These are phyloP conservation scores for Oxalis stricta DNA, from an alignment of 441 rosid genomes.

Conservation along the genomic window DNA sequence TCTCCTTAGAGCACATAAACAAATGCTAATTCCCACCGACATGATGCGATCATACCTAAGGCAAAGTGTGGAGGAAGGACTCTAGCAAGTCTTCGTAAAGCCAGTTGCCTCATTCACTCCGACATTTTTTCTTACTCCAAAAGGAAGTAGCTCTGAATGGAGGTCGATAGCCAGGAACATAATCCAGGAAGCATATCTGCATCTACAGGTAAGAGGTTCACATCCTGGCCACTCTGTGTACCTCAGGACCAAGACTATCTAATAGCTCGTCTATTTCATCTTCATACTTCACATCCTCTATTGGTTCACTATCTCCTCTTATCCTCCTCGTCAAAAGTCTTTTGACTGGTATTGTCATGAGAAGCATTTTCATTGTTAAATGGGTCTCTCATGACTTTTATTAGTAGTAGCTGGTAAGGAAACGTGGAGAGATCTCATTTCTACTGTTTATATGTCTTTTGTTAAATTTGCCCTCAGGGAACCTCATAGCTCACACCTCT, in stretches of 20 bases:
- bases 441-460: constrained; percentile 25
- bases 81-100: constrained; percentile 73
- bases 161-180: constrained; percentile 62
- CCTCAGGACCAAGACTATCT: constrained; percentile 72
- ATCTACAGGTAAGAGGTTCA: constrained; percentile 75
- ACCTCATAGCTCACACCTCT: constrained; percentile 53
- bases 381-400: constrained; percentile 12
- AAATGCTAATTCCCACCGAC: too few species aligned
- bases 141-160: constrained; percentile 92
- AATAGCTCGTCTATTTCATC: constrained; percentile 63
- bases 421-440: constrained; percentile 10
- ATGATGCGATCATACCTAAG: constrained; percentile 70
- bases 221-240: constrained; percentile 74
- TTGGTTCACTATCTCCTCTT: constrained; percentile 10
- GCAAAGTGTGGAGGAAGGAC: constrained; percentile 90
- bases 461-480: constrained; percentile 28
- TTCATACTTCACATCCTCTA: constrained; percentile 44
- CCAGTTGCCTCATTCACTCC: constrained; percentile 57
- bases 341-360: constrained; percentile 18
- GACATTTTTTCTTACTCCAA: constrained; percentile 61
- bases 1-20: constrained; percentile 5
- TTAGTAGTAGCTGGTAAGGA: constrained; percentile 11
- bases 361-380: constrained; percentile 16
- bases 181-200: constrained; percentile 82
- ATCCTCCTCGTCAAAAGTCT: constrained; percentile 13